phyloP scores from a whole-genome alignment of 371 early-diverging fungal genomes.

The Actinomucor elegans region DNA sequence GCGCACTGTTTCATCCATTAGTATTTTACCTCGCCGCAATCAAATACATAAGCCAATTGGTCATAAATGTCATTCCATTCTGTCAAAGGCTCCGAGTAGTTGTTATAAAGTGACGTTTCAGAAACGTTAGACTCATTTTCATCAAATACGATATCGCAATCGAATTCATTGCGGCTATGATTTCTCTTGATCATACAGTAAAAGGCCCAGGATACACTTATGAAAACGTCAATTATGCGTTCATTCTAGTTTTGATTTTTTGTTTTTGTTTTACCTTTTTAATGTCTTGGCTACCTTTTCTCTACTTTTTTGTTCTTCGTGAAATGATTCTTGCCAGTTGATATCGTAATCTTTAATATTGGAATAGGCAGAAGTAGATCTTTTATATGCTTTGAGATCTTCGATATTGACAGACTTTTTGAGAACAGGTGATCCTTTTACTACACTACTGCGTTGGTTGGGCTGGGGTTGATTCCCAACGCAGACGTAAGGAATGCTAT shows the following conservation, averaged over 20 bases:
- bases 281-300: constrained; percentile 27
- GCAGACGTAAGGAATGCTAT: constrained; percentile 9
- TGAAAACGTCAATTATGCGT: too few relatives aligned
- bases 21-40: constrained; percentile 55
- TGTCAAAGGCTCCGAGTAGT: constrained; percentile 25
- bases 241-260: too few relatives aligned
- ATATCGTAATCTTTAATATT: constrained; percentile 18
- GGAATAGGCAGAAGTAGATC: constrained; percentile 16
- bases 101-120: constrained; percentile 1
- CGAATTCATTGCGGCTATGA: constrained; percentile 28
- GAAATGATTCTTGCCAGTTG: constrained; percentile 31
- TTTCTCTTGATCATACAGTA: constrained; percentile 34
- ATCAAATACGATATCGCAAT: constrained; percentile 26
- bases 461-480: background rate
- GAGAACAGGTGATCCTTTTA: background rate
- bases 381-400: constrained; percentile 18
- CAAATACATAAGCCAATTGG: constrained; percentile 49
- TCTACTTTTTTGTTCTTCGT: constrained; percentile 19
- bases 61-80: constrained; percentile 39
- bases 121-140: constrained; percentile 14
- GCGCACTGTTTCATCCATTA: too few relatives aligned
- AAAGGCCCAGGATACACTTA: constrained; percentile 33
- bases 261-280: constrained; percentile 36
- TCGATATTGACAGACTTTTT: constrained; percentile 10
- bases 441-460: background rate